Evolutionary conservation across 306 rosid genomes (phyloP), one percentile per base, ranked within the genome.

Genomic region (Cucumis hystrix): DNA sequence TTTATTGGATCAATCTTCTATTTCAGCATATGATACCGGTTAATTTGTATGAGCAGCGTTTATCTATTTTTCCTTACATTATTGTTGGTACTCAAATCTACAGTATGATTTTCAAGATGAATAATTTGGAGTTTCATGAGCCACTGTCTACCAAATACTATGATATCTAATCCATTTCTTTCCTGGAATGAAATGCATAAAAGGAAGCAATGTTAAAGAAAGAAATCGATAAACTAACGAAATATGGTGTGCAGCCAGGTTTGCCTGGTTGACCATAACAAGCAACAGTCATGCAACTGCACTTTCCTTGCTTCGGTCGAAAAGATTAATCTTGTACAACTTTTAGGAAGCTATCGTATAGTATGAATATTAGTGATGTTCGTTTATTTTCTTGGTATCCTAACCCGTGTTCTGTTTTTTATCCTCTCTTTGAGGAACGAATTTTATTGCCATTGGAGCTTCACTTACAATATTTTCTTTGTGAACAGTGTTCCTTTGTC

Each of bases 401-500:
- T 15, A 69, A 69, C 57, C 13, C 1, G 6, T 71, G 60, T 49
- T 45, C 33, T 47, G 43, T 25, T 71, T 71, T 47, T 47, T 4
- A 28, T 47, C 41, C 23, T 52, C 23, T 52, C 11, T 8, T 21
- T 10, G 43, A 25, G 37, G 13, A 30, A 6, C 55, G 9, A 9
- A 52, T 25, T 72, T 72, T 9, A 8, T 5, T 51, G 76, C n/a
- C 8, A 72, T 51, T 16, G 6, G 5, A 13, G 57, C 5, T 13
- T 64, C 54, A 51, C 35, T 51, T 51, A 69, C 64, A 84, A 14
- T 59, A 4, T 87, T 71, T 75, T 79, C 80, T 58, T n/a, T 84
- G 76, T 67, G 43, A 68, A 79, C 92, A 92, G 97, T 95, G 99
- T 87, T 95, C 97, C 18, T 95, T 95, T 80, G 99, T 92, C 8